Conservation (phyloP, 2,329 filamentous ascomycete species). For the Zymoseptoria brevis region DNA sequence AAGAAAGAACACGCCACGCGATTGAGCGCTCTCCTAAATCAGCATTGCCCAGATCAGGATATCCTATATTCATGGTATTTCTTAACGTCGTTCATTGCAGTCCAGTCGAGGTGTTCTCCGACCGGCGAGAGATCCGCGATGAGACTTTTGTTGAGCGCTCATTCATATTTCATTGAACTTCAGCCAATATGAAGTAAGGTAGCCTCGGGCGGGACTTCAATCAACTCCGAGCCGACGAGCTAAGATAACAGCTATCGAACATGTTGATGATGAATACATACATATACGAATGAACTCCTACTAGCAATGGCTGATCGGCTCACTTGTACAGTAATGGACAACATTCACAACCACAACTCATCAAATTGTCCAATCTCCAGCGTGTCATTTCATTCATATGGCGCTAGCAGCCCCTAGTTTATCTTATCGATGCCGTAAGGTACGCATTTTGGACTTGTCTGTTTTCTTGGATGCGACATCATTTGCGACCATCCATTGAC, state of each 20-base stretch:
- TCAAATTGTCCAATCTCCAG: neutral
- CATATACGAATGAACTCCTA: neutral
- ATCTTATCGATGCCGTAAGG: neutral
- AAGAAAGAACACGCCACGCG: neutral
- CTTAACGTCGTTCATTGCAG: no score
- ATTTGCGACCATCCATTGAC: neutral
- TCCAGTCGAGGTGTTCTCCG: no score
- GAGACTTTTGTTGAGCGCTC: neutral
- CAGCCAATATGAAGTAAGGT: neutral
- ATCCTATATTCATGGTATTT: neutral
- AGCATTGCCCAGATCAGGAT: neutral
- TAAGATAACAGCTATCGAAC: neutral
- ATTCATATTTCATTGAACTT: neutral
- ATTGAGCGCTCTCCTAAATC: neutral
- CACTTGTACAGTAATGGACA: neutral
- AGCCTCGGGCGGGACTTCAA: neutral
- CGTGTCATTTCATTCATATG: neutral
- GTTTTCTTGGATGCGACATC: neutral
- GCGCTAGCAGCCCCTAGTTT: neutral
- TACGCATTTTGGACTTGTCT: neutral
- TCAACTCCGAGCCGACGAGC: neutral
- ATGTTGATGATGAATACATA: no score
- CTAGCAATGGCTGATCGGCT: neutral
- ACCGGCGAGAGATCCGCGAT: neutral
- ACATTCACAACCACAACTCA: neutral